Evolutionary conservation across 179 eudicot species (phyloP), one percentile per base, ranked within the genome.

Genomic region (Camellia oleifera): DNA sequence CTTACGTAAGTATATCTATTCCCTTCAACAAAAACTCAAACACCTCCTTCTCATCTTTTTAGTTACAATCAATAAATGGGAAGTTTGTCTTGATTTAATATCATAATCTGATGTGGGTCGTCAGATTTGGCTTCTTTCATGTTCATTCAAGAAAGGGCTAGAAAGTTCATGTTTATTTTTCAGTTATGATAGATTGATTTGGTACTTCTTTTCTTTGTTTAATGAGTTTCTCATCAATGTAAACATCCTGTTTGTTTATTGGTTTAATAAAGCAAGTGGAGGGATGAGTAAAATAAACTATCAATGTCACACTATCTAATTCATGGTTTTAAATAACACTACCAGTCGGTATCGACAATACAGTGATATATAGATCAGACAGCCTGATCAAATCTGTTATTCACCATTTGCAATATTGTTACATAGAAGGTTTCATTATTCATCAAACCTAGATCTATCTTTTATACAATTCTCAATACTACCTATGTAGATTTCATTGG

Each of bases 1-100:
- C 88, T 44, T 83, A 85, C 46, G 88, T 85, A 74, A 85, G 88
- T 82, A 74, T 17, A 42, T 45, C 7, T 46, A 8, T 26, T 54
- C 50, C 15, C 65, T 40, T 72, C 17, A 2, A 18, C 42, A 23
- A 4, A 50, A 44, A 45, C 23, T 23, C 68, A 18, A 64, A 18
- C 46, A 40, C 40, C 42, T 69, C 12, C 13, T 5, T 8, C 13
- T 14, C 40, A 32, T 32, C 40, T 32, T 32, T 69, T 23, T 44
- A 20, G 17, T 12, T 32, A 4, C 50, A 46, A 6, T 69, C 3
- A 15, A 70, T 6, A 45, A 70, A 70, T 15, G 17, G 74, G 20
- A 26, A 69, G 15, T 52, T 72, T 57, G 13, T 62, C 10, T 32
- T 7, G 57, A 23, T 76, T 76, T 75, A 9, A 42, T 12, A 7